Percentiles rank a stretch among this genome's conserved stretches.
These are phyloP conservation scores for Diaporthe eres DNA, from an alignment of 2,329 filamentous ascomycete genomes.

Conservation along the genomic window DNA sequence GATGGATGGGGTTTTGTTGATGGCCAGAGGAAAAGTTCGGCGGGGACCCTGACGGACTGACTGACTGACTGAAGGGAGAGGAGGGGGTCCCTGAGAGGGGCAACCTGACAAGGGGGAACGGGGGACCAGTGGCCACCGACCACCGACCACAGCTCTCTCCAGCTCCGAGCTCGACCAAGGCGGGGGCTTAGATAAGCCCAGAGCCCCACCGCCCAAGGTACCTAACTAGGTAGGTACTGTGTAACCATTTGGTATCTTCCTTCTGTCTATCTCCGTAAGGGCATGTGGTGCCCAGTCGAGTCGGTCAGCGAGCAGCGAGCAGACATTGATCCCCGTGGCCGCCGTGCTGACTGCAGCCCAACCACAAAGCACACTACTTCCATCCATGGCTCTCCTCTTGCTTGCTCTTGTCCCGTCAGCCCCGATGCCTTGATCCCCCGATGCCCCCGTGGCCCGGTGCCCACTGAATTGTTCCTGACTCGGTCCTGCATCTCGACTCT, in stretches of 20 bases:
- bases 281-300: neutral
- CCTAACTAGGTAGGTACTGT: too few species aligned
- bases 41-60: slow-evolving; percentile 32
- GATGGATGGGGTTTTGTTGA: slow-evolving; percentile 37
- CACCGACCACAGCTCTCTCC: neutral
- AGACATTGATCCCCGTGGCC: slow-evolving; percentile 6
- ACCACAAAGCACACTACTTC: neutral
- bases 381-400: neutral
- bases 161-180: neutral
- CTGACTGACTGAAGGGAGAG: neutral
- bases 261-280: too few species aligned
- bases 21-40: slow-evolving; percentile 41
- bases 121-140: neutral
- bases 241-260: too few species aligned
- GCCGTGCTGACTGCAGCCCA: neutral
- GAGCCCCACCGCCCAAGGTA: neutral
- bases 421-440: slow-evolving; percentile 3
- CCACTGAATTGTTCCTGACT: neutral
- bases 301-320: slow-evolving; percentile 30
- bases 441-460: neutral
- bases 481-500: too few species aligned
- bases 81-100: neutral
- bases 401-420: slow-evolving; percentile 2
- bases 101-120: neutral
- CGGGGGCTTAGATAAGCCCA: slow-evolving; percentile 4